Base-by-base conservation (phyloP, 169 alveolate species). In the Cryptosporidium tyzzeri region DNA sequence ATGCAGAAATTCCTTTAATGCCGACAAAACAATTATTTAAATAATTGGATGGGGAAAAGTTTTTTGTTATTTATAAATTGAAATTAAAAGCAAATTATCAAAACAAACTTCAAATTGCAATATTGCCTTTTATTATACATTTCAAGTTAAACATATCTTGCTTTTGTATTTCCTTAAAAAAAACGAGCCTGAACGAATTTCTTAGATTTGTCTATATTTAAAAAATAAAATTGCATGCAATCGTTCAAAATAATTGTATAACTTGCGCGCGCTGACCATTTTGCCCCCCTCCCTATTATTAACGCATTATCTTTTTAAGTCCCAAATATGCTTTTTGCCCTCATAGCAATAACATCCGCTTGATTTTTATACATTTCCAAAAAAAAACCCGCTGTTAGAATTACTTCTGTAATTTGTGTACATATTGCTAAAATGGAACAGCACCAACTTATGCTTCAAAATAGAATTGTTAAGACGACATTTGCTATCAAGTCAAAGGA, bases 401-500 rank as follows among this genome's bases (percentile, higher is more conserved):
- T 26, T 44, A 44, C 58, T 18, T n/a, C 37, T 37, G 12, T 33
- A 26, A 16, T 37, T 14, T 73, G 37, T 59, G 33, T 73, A 31
- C 23, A 16, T 23, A 35, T 26, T 73, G 21, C 67, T 44, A 58
- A 41, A 31, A 80, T 80, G 86, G 86, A 73, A n/a, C 86, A 73
- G 23, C 89, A 80, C 62, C 73, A 80, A 44, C 61, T 62, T 21
- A 39, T 65, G 33, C 75, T 80, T n/a, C 89, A 80, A 80, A 80
- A 80, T 37, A 80, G 50, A 67, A 80, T 80, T 29, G 80, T 80
- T 12, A 80, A 80, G 67, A 80, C 89, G 14, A 80, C 89, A n/a
- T 62, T 80, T 39, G 89, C 89, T 8, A 80, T 80, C 26, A 80
- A 80, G 53, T 59, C 89, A 12, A 80, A 80, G 29, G 89, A 80